Percentiles rank a stretch among this genome's conserved stretches.
phyloP scores from a whole-genome alignment of 768 basidiomycete genomes.

The Tylopilus sp. region DNA sequence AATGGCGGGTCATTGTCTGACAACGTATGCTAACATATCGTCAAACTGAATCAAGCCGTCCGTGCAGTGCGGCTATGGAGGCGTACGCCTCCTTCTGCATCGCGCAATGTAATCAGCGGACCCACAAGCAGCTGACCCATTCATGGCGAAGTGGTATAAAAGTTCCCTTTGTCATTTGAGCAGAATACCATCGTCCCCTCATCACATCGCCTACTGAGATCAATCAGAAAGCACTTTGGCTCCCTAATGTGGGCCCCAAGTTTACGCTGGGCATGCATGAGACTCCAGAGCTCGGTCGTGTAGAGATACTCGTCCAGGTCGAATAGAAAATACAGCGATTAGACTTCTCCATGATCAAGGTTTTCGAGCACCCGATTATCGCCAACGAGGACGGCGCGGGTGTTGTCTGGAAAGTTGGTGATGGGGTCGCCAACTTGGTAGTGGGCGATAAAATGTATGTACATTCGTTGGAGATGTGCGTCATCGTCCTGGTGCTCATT shows the following conservation, averaged over 20 bases:
- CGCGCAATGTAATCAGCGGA: no score
- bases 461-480: no score
- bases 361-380: slow-evolving; percentile 37
- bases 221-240: slow-evolving; percentile 20
- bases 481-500: neutral
- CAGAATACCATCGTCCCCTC: no score
- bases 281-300: slow-evolving; percentile 37
- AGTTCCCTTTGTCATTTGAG: no score
- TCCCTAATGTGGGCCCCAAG: slow-evolving; percentile 8
- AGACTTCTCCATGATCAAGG: slow-evolving; percentile 21
- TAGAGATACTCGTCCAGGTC: slow-evolving; percentile 42
- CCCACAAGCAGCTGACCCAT: no score
- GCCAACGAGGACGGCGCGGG: slow-evolving; percentile 39
- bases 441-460: slow-evolving; percentile 31
- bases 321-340: slow-evolving; percentile 28
- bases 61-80: no score
- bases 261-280: slow-evolving; percentile 6
- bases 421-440: slow-evolving; percentile 31
- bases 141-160: no score
- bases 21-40: no score
- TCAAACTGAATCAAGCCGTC: no score
- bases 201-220: neutral
- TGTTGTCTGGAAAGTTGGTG: slow-evolving; percentile 34
- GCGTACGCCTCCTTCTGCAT: no score
- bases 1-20: no score